These are phyloP conservation scores for Pachyrhizus erosus DNA, from an alignment of 306 rosid genomes.

Conservation along the genomic window DNA sequence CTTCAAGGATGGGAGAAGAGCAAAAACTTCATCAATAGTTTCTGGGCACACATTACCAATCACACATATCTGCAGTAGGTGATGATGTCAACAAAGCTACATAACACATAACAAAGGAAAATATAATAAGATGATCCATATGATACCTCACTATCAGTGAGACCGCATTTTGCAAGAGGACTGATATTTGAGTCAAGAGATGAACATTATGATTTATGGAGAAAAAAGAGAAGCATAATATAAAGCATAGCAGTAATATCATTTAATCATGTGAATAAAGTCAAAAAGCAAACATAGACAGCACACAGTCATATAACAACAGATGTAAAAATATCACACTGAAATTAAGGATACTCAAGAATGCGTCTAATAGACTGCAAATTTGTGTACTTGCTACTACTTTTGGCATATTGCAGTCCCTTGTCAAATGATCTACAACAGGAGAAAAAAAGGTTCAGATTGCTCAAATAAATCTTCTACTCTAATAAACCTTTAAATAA, in stretches of 20 bases:
- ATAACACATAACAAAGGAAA: constrained; percentile 34
- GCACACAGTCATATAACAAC: background rate
- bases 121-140: constrained; percentile 34
- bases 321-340: background rate
- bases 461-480: background rate
- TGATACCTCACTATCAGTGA: constrained; percentile 77
- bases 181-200: constrained; percentile 72
- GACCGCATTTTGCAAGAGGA: constrained; percentile 60
- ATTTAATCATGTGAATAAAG: constrained; percentile 3
- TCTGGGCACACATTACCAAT: constrained; percentile 87
- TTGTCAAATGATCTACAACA: constrained; percentile 74
- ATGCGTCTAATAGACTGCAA: constrained; percentile 56
- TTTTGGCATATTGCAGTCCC: constrained; percentile 81
- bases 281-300: background rate
- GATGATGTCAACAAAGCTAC: constrained; percentile 36
- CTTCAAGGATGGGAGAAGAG: constrained; percentile 86
- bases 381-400: constrained; percentile 53
- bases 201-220: constrained; percentile 36
- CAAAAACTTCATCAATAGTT: constrained; percentile 74
- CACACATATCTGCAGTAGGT: constrained; percentile 72
- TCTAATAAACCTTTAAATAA: constrained; percentile 17
- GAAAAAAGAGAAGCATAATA: constrained; percentile 1
- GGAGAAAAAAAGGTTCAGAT: constrained; percentile 28
- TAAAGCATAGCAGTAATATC: constrained; percentile 12
- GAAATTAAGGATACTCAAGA: constrained; percentile 82